Evolutionary conservation across 257 asterid species (phyloP).

Genomic region (Solanum habrochaites): DNA sequence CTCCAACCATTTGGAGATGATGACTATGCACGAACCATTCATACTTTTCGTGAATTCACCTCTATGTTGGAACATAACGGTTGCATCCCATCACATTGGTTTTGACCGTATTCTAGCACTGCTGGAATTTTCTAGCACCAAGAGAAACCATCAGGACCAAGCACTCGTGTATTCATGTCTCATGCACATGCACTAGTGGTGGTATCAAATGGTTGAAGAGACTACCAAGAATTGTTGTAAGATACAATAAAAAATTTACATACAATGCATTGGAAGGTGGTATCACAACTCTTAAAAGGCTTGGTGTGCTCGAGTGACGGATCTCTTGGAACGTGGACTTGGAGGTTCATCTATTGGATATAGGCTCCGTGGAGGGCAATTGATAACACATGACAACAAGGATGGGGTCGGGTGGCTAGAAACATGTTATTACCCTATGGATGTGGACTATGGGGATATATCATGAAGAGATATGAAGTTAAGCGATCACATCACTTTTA

Average conservation of each 20-base stretch:
- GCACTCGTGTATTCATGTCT: not conserved
- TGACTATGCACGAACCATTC: not conserved
- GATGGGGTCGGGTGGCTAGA: not conserved
- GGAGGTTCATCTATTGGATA: not conserved
- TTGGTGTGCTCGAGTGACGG: not conserved
- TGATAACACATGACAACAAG: not conserved
- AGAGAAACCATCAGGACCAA: not conserved
- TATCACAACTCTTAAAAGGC: not conserved
- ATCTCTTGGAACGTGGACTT: not conserved
- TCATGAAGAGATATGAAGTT: not conserved
- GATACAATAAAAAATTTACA: not conserved
- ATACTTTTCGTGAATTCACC: not conserved
- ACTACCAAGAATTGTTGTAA: not conserved
- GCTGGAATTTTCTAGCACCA: not conserved
- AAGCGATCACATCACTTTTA: not conserved
- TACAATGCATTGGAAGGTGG: not conserved
- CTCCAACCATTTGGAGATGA: not conserved
- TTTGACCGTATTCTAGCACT: not conserved
- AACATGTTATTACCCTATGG: not conserved
- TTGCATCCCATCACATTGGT: not conserved
- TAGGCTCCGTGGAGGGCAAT: not conserved
- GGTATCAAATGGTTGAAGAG: not conserved
- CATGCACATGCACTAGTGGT: not conserved
- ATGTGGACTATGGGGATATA: not conserved
- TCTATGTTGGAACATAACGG: not conserved